Conservation (phyloP, 768 basidiomycete genomes). For the Naganishia randhawae region DNA sequence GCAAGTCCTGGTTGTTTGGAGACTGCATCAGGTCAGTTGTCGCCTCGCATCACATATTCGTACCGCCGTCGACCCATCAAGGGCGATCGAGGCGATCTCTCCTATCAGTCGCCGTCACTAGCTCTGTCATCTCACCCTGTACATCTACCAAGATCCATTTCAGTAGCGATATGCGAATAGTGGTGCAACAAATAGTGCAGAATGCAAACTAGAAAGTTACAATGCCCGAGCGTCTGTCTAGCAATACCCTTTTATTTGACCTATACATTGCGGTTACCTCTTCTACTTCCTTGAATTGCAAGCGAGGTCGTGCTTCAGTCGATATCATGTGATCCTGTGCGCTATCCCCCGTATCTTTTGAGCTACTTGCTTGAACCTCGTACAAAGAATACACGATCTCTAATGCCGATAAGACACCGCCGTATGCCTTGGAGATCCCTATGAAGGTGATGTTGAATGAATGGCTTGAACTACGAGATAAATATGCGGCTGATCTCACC, state of each 20-base stretch:
- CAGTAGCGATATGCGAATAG: background rate
- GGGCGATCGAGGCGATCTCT: background rate
- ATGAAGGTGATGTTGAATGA: slow-evolving; percentile 24
- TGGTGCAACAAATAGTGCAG: background rate
- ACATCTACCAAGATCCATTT: background rate
- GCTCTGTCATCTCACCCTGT: background rate
- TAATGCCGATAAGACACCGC: slow-evolving; percentile 83
- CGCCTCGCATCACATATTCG: background rate
- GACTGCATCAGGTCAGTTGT: no score
- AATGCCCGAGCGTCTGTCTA: slow-evolving; percentile 18
- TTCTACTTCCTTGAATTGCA: slow-evolving; percentile 59
- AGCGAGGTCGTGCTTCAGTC: background rate
- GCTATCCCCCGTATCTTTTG: background rate
- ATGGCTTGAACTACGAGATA: background rate
- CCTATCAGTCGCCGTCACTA: background rate
- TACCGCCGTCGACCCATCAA: background rate
- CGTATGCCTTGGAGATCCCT: slow-evolving; percentile 95
- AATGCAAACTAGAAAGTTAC: slow-evolving; percentile 5
- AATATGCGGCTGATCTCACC: slow-evolving; percentile 53
- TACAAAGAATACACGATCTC: slow-evolving; percentile 79
- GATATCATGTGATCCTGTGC: background rate
- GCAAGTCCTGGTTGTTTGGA: no score
- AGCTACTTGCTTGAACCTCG: slow-evolving; percentile 50
- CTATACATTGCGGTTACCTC: slow-evolving; percentile 65
- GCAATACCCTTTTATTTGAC: slow-evolving; percentile 1